phyloP scores from a whole-genome alignment of 345 rosid species.

The Isatis tinctoria region DNA sequence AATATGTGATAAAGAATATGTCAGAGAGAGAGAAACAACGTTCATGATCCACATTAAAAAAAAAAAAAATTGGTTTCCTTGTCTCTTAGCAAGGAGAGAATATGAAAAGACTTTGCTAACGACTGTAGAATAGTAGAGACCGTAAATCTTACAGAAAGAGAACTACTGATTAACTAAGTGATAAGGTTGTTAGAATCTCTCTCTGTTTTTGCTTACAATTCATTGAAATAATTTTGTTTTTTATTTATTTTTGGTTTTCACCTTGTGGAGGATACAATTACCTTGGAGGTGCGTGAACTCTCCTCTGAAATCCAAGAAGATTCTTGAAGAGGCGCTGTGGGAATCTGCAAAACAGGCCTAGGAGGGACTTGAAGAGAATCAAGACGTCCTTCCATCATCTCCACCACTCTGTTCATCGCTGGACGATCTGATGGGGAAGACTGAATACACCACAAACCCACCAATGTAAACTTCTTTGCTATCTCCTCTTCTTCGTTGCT shows the following conservation, averaged over 20 bases:
- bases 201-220: neutral
- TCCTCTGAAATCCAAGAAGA: neutral
- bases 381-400: conserved; percentile 36
- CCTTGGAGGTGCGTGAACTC: neutral
- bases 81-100: too few relatives aligned
- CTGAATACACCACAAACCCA: conserved; percentile 40
- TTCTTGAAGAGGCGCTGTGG: neutral
- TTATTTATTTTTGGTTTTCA: too few relatives aligned
- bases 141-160: neutral
- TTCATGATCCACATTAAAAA: too few relatives aligned
- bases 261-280: neutral
- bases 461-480: conserved; percentile 25
- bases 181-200: neutral
- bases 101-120: neutral
- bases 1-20: too few relatives aligned
- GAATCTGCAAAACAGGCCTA: conserved; percentile 6
- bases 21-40: too few relatives aligned
- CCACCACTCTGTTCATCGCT: conserved; percentile 26
- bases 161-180: neutral
- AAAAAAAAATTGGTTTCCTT: too few relatives aligned
- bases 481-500: conserved; percentile 4
- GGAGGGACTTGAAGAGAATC: conserved; percentile 24
- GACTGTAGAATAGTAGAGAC: neutral
- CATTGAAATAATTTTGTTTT: neutral
- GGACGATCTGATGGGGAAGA: conserved; percentile 29